Evolutionary conservation across 768 basidiomycete species (phyloP), one percentile per base, ranked within the genome.

Genomic region (Mycena amicta): DNA sequence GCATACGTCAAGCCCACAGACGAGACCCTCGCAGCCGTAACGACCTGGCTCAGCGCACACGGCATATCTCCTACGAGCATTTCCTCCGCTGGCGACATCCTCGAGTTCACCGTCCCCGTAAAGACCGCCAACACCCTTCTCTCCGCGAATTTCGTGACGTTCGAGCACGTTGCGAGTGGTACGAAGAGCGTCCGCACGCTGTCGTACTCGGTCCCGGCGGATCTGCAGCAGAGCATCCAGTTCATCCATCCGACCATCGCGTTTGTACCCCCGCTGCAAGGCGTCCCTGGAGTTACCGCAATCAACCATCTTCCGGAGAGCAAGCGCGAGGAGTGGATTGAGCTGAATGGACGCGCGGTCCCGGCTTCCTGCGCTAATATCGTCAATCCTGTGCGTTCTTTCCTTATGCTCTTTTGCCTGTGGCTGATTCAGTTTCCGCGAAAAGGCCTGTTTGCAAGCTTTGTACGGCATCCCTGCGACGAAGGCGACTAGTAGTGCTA

Each of bases 41-140:
- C 59, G 20, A 47, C 8, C 16, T 83, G 83, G 82, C 68, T 83
- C 4, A 68, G 70, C 0, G 70, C 68, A 2, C 70, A 81, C 50
- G 82, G 79, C 23, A 66, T 83, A n/a, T 68, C 72, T 29, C 61
- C 71, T 40, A 55, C 72, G 12, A 52, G 63, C 23, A 72, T 74
- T 13, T 79, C 82, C 20, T 70, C 75, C 3, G 76, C 79, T 0
- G 68, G 70, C 12, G 82, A 83, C 54, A 80, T 81, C 80, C 67
- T 83, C 8, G 73, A 71, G 5, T 68, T 82, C 39, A 71, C 64
- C 12, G 70, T 82, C 4, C 73, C 81, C 0, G 72, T 84, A 33
- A 20, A 65, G 15, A 57, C 74, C 12, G 82, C 79, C 0, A 80
- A 83, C 63, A 63, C 73, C 50, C 81, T 83, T 74, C 70, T 83